phyloP scores from a whole-genome alignment of 2,329 filamentous ascomycete genomes.

The Colletotrichum lentis region DNA sequence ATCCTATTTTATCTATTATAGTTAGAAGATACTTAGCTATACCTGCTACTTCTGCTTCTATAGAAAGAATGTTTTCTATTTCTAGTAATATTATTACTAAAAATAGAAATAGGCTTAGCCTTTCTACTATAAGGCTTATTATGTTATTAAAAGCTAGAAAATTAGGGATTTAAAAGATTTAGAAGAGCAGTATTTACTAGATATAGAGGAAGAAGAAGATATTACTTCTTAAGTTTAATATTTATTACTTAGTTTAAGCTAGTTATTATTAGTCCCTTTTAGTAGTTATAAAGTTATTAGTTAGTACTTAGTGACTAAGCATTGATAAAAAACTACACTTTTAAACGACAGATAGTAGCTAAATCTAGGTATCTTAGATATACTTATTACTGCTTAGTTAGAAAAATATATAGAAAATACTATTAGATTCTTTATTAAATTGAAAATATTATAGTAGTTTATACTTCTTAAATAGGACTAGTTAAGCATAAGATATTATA shows the following conservation, averaged over 20 bases:
- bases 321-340: no score
- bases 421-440: no score
- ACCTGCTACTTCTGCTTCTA: neutral
- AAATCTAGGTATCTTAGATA: no score
- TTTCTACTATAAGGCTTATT: neutral
- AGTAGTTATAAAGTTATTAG: neutral
- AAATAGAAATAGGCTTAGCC: neutral
- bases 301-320: no score
- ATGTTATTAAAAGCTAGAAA: neutral
- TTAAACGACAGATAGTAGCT: no score
- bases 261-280: neutral
- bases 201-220: neutral
- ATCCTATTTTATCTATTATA: neutral
- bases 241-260: neutral
- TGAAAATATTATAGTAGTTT: no score
- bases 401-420: no score
- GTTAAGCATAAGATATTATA: no score
- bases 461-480: no score
- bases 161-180: neutral
- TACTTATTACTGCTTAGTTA: no score
- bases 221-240: neutral
- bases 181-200: neutral
- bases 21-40: neutral
- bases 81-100: neutral
- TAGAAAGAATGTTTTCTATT: neutral